phyloP scores from a whole-genome alignment of 108 stramenopile species.

The Heterococcus sp. region DNA sequence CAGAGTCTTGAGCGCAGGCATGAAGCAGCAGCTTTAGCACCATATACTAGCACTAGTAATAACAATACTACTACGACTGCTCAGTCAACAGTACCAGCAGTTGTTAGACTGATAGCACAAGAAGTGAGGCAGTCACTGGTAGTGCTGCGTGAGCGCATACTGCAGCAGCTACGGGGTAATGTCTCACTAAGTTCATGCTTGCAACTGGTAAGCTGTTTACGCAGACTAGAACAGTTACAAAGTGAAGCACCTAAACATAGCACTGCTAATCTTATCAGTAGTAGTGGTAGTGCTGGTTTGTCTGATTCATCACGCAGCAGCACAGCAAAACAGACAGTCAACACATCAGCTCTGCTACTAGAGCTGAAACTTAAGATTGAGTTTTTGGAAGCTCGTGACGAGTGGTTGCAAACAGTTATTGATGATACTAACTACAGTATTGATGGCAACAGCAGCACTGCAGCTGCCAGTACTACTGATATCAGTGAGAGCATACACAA shows the following conservation, averaged over 20 bases:
- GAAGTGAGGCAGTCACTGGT: slow-evolving; percentile 31
- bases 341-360: background rate
- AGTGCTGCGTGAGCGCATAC: slow-evolving; percentile 35
- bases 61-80: background rate
- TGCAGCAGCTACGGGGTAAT: slow-evolving; percentile 30
- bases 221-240: slow-evolving; percentile 37
- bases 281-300: background rate
- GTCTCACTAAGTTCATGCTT: slow-evolving; percentile 41
- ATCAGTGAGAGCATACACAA: background rate
- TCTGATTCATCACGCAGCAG: too few species aligned
- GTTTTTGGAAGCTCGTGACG: slow-evolving; percentile 48
- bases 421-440: too few species aligned
- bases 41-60: too few species aligned
- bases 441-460: background rate
- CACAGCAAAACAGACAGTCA: too few species aligned
- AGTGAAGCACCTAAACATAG: slow-evolving; percentile 23
- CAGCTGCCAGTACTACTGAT: too few species aligned
- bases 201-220: slow-evolving; percentile 45
- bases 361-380: slow-evolving; percentile 11
- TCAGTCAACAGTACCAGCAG: background rate
- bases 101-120: slow-evolving; percentile 36
- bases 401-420: slow-evolving; percentile 23
- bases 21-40: slow-evolving; percentile 10
- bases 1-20: slow-evolving; percentile 45
- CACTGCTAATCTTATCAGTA: slow-evolving; percentile 28